Evolutionary conservation across 1,284 basidiomycete species (phyloP).

Genomic region (Stygiomarasmius scandens): DNA sequence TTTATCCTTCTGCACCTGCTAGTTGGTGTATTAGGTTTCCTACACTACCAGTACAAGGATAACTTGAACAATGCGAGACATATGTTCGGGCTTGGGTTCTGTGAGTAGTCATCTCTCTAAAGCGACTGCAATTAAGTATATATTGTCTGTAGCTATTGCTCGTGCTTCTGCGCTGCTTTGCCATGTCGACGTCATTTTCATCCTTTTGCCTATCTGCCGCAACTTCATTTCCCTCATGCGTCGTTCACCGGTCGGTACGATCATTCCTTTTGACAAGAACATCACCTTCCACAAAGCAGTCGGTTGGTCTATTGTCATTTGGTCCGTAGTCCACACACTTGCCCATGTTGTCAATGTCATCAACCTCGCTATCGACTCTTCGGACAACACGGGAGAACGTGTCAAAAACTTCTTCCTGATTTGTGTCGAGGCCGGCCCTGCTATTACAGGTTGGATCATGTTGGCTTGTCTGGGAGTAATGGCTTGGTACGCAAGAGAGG

Average conservation of each 20-base stretch:
- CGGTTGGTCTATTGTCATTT: slow-evolving; percentile 84
- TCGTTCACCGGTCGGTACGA: slow-evolving; percentile 76
- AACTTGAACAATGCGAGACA: slow-evolving; percentile 62
- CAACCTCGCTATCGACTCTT: slow-evolving; percentile 63
- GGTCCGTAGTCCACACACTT: slow-evolving; percentile 72
- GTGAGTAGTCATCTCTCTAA: slow-evolving; percentile 49
- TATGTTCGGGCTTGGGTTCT: slow-evolving; percentile 74
- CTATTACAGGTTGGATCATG: slow-evolving; percentile 92
- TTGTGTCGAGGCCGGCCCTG: slow-evolving; percentile 86
- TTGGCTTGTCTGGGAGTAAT: slow-evolving; percentile 70
- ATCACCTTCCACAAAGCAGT: slow-evolving; percentile 87
- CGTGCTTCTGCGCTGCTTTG: slow-evolving; percentile 84
- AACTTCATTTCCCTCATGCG: slow-evolving; percentile 88
- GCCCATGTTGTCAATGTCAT: slow-evolving; percentile 85
- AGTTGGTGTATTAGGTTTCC: slow-evolving; percentile 72
- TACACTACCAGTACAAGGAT: slow-evolving; percentile 81
- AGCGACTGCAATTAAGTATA: too few species aligned
- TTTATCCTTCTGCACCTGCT: slow-evolving; percentile 80
- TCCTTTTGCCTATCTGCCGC: slow-evolving; percentile 88
- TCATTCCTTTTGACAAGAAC: slow-evolving; percentile 91
- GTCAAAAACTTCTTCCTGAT: slow-evolving; percentile 70
- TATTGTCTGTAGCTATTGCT: slow-evolving; percentile 77
- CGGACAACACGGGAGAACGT: slow-evolving; percentile 53
- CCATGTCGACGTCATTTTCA: slow-evolving; percentile 89
- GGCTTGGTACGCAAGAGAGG: slow-evolving; percentile 84